These are phyloP conservation scores for Osmanthus fragrans DNA, from an alignment of 257 asterid species.

Conservation along the genomic window DNA sequence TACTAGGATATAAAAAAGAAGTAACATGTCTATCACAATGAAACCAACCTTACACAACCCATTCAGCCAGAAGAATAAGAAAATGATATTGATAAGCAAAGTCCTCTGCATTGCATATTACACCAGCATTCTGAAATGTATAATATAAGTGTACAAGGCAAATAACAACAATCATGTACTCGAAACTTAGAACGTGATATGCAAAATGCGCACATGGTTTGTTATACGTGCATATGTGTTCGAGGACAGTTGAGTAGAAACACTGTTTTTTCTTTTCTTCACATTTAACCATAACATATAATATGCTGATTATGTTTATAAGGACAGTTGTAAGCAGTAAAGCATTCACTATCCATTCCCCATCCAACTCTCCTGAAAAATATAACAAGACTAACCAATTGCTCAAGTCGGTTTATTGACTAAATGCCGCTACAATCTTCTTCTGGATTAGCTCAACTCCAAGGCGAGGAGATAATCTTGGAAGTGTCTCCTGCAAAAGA, in stretches of 20 bases:
- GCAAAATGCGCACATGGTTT: background rate
- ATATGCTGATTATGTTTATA: background rate
- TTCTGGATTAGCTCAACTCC: conserved; percentile 75
- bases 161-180: background rate
- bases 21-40: background rate
- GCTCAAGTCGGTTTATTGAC: conserved; percentile 18
- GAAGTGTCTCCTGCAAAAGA: conserved; percentile 66
- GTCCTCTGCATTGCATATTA: background rate
- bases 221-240: background rate
- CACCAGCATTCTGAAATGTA: background rate
- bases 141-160: background rate
- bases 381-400: background rate
- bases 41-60: background rate
- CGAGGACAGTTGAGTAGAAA: background rate
- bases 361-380: background rate
- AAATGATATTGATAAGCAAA: background rate
- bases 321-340: background rate
- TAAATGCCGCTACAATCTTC: conserved; percentile 72
- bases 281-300: background rate
- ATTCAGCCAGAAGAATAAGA: background rate
- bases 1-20: too few species aligned
- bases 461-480: conserved; percentile 89
- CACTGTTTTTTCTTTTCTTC: background rate
- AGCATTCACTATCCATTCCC: background rate
- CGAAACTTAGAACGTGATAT: background rate